Base-by-base conservation (phyloP, 2,329 filamentous ascomycete genomes). In the Coleophoma crateriformis region DNA sequence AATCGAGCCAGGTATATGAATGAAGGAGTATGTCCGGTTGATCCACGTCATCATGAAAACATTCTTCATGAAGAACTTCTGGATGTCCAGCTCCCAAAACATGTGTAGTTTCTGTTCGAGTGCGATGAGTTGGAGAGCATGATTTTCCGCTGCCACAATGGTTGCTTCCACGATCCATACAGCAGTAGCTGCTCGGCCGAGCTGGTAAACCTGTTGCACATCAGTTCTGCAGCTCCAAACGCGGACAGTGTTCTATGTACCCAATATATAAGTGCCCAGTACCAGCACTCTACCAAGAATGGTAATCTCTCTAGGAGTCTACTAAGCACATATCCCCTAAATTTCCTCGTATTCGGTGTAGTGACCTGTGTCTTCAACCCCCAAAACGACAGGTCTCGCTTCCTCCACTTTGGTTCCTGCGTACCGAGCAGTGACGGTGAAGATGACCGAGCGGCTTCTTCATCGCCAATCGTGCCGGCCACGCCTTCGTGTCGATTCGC, bases 251-350 rank as follows among this genome's bases (percentile, higher is more conserved):
- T n/a, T 10, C 19, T 33, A 62, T 77, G 59, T 75, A 88, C 85
- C 84, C 85, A 89, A 69, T 89, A 89, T 46, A 89, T 83, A 54
- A 88, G 68, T 3, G 82, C 80, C 85, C 85, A 89, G 59, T 89
- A 89, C 84, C 85, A 89, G 38, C 79, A 84, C 66, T 90, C 87
- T 1, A 83, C 82, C 27, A 89, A 65, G 62, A 90, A 90, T 0
- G 87, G 86, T 56, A 87, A 81, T 61, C 79, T 84, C 50, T 74
- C 74, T 13, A 89, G 73, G 34, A 89, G 57, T 4, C 84, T 74
- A 62, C 82, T 86, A 46, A 87, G 69, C 12, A 84, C 67, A 43
- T 79, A 76, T 53, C 79, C 74, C 54, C 76, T 73, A 60, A 84
- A 85, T 7, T 78, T 69, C 37, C 70, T 69, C 1, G 82, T 85